Evolutionary conservation across 306 rosid genomes (phyloP).

Genomic region (Astragalus membranaceus): DNA sequence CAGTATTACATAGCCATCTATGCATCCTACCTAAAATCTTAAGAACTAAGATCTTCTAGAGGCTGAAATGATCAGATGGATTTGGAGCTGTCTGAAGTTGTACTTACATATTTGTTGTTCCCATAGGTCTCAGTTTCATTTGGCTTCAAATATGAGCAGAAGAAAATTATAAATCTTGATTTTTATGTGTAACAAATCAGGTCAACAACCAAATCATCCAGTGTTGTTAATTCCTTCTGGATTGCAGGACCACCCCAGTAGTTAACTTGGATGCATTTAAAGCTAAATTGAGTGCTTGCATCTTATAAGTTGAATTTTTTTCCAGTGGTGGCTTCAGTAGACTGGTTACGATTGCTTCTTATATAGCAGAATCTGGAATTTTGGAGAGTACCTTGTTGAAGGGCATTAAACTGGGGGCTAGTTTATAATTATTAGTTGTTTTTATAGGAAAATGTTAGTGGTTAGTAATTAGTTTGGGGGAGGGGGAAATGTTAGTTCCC

Average conservation of each 20-base stretch:
- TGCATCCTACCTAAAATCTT: conserved; percentile 2
- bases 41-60: background rate
- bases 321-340: background rate
- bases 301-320: conserved; percentile 22
- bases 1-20: background rate
- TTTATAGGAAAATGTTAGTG: background rate
- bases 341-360: background rate
- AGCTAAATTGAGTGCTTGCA: conserved; percentile 3
- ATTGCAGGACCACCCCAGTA: background rate
- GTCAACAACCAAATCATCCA: background rate
- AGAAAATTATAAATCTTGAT: conserved; percentile 4
- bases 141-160: conserved; percentile 8
- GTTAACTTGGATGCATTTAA: conserved; percentile 19
- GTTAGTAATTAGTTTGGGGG: no score
- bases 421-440: background rate
- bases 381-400: background rate
- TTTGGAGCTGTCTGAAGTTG: conserved; percentile 19
- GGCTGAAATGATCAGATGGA: background rate
- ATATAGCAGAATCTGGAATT: background rate
- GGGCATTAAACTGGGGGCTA: conserved; percentile 6
- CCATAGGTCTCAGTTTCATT: conserved; percentile 1
- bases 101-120: conserved; percentile 8
- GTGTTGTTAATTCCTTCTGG: conserved; percentile 6
- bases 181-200: background rate
- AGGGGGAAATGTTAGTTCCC: no score